Evolutionary conservation across 1,139 yeast species (phyloP).

Genomic region (Tardiomyces depauwii): DNA sequence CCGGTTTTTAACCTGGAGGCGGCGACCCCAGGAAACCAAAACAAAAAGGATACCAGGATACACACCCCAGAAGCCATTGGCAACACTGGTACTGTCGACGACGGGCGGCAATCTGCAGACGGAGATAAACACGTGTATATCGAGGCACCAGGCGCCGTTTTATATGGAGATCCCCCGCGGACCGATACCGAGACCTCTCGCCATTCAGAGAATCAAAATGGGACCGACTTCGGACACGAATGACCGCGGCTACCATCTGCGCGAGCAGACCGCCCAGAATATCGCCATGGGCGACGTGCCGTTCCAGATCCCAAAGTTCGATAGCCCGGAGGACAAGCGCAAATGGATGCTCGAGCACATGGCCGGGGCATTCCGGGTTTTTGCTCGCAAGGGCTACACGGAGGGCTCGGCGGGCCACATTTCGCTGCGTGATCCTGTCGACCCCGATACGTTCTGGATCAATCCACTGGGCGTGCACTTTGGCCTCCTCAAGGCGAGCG

Average conservation of each 20-base stretch:
- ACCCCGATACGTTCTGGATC: slow-evolving; percentile 65
- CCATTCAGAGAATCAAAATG: too few species aligned
- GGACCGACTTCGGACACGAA: not conserved
- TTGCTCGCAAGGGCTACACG: slow-evolving; percentile 62
- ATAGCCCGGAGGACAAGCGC: slow-evolving; percentile 9
- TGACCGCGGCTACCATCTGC: not conserved
- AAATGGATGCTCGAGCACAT: slow-evolving; percentile 40
- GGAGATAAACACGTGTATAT: too few species aligned
- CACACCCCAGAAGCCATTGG: too few species aligned
- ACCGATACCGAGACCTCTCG: too few species aligned
- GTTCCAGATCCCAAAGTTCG: slow-evolving; percentile 9
- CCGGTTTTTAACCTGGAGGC: too few species aligned
- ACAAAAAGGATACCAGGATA: too few species aligned
- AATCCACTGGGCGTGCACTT: slow-evolving; percentile 69
- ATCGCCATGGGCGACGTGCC: slow-evolving; percentile 1
- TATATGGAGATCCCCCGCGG: too few species aligned
- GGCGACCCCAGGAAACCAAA: too few species aligned
- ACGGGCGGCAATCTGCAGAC: too few species aligned
- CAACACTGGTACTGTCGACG: too few species aligned
- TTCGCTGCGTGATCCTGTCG: slow-evolving; percentile 66
- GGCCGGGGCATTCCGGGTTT: slow-evolving; percentile 75
- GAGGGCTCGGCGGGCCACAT: slow-evolving; percentile 80
- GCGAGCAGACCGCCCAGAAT: not conserved
- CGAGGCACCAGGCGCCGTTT: too few species aligned
- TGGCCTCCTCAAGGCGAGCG: slow-evolving; percentile 55